A percentile compares a stretch with the other conserved stretches of the same genome.
Conservation (phyloP, 1,139 yeast genomes). For the Kurtzmaniella quercitrusa region DNA sequence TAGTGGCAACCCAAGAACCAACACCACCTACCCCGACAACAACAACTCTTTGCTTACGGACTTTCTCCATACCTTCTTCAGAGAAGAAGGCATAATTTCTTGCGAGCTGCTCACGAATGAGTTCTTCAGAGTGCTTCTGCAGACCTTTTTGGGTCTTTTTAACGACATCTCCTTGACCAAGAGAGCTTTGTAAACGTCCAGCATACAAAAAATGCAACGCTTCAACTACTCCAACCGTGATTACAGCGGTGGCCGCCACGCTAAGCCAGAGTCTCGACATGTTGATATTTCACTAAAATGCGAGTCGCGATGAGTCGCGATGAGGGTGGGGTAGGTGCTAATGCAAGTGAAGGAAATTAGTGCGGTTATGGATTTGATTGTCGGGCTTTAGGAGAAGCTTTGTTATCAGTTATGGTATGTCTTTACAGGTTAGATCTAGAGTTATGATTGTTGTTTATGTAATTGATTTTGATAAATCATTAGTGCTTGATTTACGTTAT, state of each 20-base stretch:
- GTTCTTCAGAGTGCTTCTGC: constrained; percentile 51
- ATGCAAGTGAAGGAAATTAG: no score
- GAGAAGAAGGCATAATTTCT: constrained; percentile 90
- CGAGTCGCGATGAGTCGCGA: constrained; percentile 1
- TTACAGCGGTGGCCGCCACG: constrained; percentile 37
- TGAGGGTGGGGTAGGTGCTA: background rate
- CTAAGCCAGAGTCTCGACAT: constrained; percentile 25
- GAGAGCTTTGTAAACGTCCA: background rate
- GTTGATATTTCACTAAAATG: background rate
- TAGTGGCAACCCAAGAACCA: constrained; percentile 94
- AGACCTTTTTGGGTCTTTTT: background rate
- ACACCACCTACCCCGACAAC: constrained; percentile 99
- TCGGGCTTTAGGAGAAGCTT: no score
- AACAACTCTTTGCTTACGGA: constrained; percentile 70
- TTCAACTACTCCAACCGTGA: constrained; percentile 38
- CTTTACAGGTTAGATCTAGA: no score
- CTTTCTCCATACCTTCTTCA: constrained; percentile 73
- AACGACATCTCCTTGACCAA: constrained; percentile 11
- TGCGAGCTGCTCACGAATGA: constrained; percentile 86
- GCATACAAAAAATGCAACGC: constrained; percentile 25
- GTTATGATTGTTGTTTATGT: no score
- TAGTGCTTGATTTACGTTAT: no score
- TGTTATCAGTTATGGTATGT: no score
- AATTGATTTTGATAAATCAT: no score
- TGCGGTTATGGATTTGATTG: no score